Conservation (phyloP, 352 stramenopile genomes). For the Thalassiosira ordinaria region DNA sequence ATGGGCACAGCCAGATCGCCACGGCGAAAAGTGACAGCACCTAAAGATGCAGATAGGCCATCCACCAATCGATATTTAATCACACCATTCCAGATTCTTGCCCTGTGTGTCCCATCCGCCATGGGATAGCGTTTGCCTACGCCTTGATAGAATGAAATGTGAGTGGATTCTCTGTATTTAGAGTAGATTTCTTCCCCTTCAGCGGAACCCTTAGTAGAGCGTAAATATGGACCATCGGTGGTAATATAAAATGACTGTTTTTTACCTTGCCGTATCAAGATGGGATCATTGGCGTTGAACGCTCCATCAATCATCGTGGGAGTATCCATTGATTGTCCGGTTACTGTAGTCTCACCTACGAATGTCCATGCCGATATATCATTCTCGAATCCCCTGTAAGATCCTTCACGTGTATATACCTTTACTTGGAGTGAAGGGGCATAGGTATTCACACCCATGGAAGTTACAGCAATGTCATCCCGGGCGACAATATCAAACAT, state of each 20-base stretch:
- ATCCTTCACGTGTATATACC: slow-evolving; percentile 36
- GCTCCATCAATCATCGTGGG: slow-evolving; percentile 21
- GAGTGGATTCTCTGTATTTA: too few species aligned
- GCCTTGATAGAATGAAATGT: slow-evolving; percentile 15
- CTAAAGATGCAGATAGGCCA: too few species aligned
- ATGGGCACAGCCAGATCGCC: too few species aligned
- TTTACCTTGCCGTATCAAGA: neutral
- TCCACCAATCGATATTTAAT: slow-evolving; percentile 14
- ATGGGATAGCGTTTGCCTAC: slow-evolving; percentile 38
- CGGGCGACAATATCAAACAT: slow-evolving; percentile 39
- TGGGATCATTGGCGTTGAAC: neutral
- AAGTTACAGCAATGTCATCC: slow-evolving; percentile 5
- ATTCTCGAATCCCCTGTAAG: slow-evolving; percentile 33
- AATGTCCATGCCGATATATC: slow-evolving; percentile 18
- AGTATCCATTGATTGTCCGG: slow-evolving; percentile 8
- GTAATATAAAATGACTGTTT: slow-evolving; percentile 43
- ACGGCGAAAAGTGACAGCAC: too few species aligned
- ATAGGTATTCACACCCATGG: slow-evolving; percentile 14
- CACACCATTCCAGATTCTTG: slow-evolving; percentile 15
- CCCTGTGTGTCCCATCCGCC: neutral
- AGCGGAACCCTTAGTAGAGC: slow-evolving; percentile 1
- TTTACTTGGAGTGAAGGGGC: slow-evolving; percentile 3
- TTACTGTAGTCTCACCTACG: slow-evolving; percentile 11
- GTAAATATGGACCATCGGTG: slow-evolving; percentile 22
- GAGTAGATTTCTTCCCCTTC: slow-evolving; percentile 2